phyloP scores from a whole-genome alignment of 2,329 filamentous ascomycete genomes.

The Aspergillus proliferans region DNA sequence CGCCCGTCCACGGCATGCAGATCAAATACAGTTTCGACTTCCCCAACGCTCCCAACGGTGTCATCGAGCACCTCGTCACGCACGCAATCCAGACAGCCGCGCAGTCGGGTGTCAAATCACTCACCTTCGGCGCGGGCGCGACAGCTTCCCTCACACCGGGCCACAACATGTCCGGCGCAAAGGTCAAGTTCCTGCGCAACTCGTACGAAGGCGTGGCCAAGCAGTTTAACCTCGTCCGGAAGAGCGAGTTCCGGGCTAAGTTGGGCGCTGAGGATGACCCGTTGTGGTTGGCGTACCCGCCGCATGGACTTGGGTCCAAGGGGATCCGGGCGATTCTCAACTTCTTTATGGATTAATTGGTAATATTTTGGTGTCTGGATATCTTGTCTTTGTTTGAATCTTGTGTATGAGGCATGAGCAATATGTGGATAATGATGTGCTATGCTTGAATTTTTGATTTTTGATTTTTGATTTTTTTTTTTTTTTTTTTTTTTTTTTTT shows the following conservation, averaged over 20 bases:
- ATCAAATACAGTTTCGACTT: constrained; percentile 96
- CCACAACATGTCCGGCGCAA: constrained; percentile 72
- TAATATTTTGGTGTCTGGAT: not conserved
- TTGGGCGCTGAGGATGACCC: constrained; percentile 78
- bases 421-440: not conserved
- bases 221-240: constrained; percentile 73
- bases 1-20: constrained; percentile 79
- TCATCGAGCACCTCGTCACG: constrained; percentile 77
- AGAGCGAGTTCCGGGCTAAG: constrained; percentile 86
- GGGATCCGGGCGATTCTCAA: constrained; percentile 80
- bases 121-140: constrained; percentile 85
- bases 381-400: not conserved
- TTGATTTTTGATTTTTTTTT: not conserved
- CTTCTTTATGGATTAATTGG: constrained; percentile 66
- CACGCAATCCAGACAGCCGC: constrained; percentile 60
- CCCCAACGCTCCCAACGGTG: constrained; percentile 75
- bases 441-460: not conserved
- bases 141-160: constrained; percentile 68
- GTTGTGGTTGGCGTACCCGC: constrained; percentile 84
- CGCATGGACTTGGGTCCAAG: constrained; percentile 72
- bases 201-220: constrained; percentile 77
- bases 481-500: too few relatives aligned
- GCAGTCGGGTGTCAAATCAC: constrained; percentile 54
- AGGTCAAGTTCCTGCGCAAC: constrained; percentile 72
- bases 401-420: not conserved